Evolutionary conservation across 352 stramenopile genomes (phyloP).

Genomic region (Phytophthora tentaculata): DNA sequence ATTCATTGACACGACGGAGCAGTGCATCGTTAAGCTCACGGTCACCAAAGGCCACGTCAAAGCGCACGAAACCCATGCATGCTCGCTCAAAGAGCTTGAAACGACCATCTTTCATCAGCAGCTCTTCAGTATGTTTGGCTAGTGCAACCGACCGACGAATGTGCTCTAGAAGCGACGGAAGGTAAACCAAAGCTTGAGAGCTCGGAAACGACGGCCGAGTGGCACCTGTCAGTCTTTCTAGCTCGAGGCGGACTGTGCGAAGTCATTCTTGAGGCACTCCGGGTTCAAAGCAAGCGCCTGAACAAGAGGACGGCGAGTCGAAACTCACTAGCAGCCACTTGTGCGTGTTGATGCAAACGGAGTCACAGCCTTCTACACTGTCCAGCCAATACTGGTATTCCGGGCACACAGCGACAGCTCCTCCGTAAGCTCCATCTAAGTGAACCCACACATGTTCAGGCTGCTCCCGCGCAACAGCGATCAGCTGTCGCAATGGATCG

Average conservation of each 20-base stretch:
- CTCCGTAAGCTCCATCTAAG: constrained; percentile 71
- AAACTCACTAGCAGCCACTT: constrained; percentile 81
- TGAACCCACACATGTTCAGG: constrained; percentile 62
- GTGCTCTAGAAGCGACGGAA: constrained; percentile 62
- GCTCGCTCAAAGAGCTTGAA: constrained; percentile 59
- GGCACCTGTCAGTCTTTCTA: constrained; percentile 85
- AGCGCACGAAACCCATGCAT: constrained; percentile 70
- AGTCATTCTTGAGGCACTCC: constrained; percentile 80
- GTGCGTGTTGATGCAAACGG: constrained; percentile 75
- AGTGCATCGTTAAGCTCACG: constrained; percentile 54
- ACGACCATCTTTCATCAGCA: constrained; percentile 48
- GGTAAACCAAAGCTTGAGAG: constrained; percentile 78
- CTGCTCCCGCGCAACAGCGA: constrained; percentile 46
- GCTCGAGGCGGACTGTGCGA: constrained; percentile 53
- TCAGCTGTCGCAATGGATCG: constrained; percentile 51
- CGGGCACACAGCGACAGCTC: constrained; percentile 53
- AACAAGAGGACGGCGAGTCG: constrained; percentile 57
- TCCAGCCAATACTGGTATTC: constrained; percentile 60
- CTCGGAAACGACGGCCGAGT: constrained; percentile 70
- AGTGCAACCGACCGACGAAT: constrained; percentile 59
- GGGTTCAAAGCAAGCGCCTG: constrained; percentile 60
- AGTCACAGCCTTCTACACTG: constrained; percentile 67
- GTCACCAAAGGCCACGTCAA: constrained; percentile 54
- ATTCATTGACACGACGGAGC: constrained; percentile 63
- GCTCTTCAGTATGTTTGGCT: constrained; percentile 48